These are phyloP conservation scores for Saprolegnia diclina DNA, from an alignment of 352 stramenopile genomes.

Conservation along the genomic window DNA sequence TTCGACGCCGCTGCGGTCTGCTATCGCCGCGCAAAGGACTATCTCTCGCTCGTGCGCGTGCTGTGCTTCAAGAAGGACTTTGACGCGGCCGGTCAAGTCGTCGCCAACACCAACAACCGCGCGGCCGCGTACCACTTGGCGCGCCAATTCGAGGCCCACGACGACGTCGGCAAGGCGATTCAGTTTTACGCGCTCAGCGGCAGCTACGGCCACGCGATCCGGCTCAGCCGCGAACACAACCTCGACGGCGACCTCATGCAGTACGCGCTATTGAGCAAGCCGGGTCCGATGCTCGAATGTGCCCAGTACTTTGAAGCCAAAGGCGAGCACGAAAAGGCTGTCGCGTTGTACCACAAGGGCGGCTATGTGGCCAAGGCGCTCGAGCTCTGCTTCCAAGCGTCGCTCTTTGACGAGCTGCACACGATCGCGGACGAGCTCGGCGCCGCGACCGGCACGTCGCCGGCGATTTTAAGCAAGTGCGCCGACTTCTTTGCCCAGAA, in stretches of 20 bases:
- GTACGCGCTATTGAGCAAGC: slow-evolving; percentile 86
- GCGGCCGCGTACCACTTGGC: slow-evolving; percentile 83
- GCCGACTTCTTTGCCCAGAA: slow-evolving; percentile 92
- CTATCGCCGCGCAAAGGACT: slow-evolving; percentile 85
- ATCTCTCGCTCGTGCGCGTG: slow-evolving; percentile 88
- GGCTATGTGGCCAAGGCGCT: slow-evolving; percentile 88
- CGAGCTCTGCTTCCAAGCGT: slow-evolving; percentile 88
- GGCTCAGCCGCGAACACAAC: slow-evolving; percentile 83
- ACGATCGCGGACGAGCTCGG: slow-evolving; percentile 81
- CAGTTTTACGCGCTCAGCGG: slow-evolving; percentile 85
- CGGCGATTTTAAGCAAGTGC: slow-evolving; percentile 84
- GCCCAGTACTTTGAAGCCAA: slow-evolving; percentile 90
- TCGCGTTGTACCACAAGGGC: slow-evolving; percentile 91
- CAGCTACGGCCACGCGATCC: slow-evolving; percentile 92
- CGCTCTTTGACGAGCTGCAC: slow-evolving; percentile 84
- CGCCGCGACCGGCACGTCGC: slow-evolving; percentile 45
- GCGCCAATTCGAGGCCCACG: slow-evolving; percentile 76
- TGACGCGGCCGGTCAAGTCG: slow-evolving; percentile 72
- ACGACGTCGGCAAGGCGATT: slow-evolving; percentile 83
- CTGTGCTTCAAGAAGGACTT: slow-evolving; percentile 89
- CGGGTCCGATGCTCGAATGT: slow-evolving; percentile 84
- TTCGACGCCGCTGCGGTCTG: slow-evolving; percentile 82
- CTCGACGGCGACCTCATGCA: slow-evolving; percentile 89
- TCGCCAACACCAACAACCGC: slow-evolving; percentile 66
- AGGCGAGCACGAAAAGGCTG: slow-evolving; percentile 90